Evolutionary conservation across 1,284 basidiomycete species (phyloP).

Genomic region (Takashimella tepidaria): DNA sequence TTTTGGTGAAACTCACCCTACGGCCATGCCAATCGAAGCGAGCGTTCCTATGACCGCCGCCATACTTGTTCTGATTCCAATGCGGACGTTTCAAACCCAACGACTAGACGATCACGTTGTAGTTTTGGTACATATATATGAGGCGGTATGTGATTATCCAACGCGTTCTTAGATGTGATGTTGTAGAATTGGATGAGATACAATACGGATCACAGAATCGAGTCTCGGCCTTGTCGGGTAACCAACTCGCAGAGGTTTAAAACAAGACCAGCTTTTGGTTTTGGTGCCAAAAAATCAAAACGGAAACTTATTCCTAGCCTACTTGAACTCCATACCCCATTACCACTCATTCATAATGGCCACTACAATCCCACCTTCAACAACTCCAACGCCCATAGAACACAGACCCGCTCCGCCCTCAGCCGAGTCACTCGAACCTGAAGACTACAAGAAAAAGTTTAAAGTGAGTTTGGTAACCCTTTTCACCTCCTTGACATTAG

Average conservation of each 20-base stretch:
- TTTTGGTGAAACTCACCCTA: slow-evolving; percentile 31
- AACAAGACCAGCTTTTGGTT: no score
- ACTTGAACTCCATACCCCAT: no score
- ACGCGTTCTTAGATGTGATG: no score
- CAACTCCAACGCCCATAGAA: slow-evolving; percentile 27
- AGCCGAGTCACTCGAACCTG: slow-evolving; percentile 35
- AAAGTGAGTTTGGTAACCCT: slow-evolving; percentile 19
- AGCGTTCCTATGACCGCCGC: slow-evolving; percentile 30
- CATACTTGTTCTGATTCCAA: slow-evolving; percentile 16
- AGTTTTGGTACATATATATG: no score
- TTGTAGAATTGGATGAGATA: no score
- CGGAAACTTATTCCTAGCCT: no score
- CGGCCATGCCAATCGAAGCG: slow-evolving; percentile 46
- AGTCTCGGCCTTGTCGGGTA: no score
- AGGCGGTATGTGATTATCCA: no score
- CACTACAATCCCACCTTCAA: slow-evolving; percentile 42
- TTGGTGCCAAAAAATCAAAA: no score
- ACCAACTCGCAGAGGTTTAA: no score
- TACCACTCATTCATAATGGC: slow-evolving; percentile 24
- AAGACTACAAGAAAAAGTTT: slow-evolving; percentile 44
- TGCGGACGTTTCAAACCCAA: not conserved
- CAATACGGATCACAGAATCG: no score
- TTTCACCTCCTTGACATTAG: no score
- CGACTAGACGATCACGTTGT: not conserved
- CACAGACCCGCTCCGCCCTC: slow-evolving; percentile 34